A percentile compares a stretch with the other conserved stretches of the same genome.
These are phyloP conservation scores for Chalaropsis thielavioides DNA, from an alignment of 2,329 filamentous ascomycete genomes.

Conservation along the genomic window DNA sequence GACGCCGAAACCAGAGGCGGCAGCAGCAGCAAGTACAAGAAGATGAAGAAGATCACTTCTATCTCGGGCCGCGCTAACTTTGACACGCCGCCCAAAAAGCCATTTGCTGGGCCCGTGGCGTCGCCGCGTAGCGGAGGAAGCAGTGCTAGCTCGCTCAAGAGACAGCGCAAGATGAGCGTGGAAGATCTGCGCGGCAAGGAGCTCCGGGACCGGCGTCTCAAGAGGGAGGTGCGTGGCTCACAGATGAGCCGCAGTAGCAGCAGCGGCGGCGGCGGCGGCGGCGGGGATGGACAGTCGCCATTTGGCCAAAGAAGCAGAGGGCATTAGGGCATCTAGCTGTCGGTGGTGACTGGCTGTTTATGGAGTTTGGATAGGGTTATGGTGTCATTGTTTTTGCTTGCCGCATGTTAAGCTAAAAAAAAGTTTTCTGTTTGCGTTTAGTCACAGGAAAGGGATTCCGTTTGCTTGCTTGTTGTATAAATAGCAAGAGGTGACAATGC, in stretches of 20 bases:
- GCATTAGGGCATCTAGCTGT: neutral
- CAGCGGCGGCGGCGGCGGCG: neutral
- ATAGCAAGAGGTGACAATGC: neutral
- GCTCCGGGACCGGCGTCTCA: conserved; percentile 44
- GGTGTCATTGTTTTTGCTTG: neutral
- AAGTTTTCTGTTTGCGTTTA: neutral
- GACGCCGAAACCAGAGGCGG: conserved; percentile 5
- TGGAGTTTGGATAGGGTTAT: neutral
- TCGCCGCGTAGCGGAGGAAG: conserved; percentile 12
- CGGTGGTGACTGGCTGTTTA: no score
- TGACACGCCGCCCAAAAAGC: conserved; percentile 1
- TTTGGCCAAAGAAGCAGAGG: conserved; percentile 2
- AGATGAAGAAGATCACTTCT: conserved; percentile 15
- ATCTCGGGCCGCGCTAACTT: conserved; percentile 13
- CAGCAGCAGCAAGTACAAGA: conserved; percentile 12
- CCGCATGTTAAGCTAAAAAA: neutral
- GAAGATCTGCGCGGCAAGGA: conserved; percentile 26
- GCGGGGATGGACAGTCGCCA: conserved; percentile 10
- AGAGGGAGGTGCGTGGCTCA: conserved; percentile 40
- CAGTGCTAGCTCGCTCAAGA: conserved; percentile 6
- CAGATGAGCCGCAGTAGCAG: conserved; percentile 11
- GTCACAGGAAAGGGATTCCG: neutral
- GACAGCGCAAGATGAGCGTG: neutral
- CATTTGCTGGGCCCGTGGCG: conserved; percentile 15
- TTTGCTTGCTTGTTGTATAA: neutral